Base-by-base conservation (phyloP, 2,329 filamentous ascomycete species). In the Neoascochyta sp. region DNA sequence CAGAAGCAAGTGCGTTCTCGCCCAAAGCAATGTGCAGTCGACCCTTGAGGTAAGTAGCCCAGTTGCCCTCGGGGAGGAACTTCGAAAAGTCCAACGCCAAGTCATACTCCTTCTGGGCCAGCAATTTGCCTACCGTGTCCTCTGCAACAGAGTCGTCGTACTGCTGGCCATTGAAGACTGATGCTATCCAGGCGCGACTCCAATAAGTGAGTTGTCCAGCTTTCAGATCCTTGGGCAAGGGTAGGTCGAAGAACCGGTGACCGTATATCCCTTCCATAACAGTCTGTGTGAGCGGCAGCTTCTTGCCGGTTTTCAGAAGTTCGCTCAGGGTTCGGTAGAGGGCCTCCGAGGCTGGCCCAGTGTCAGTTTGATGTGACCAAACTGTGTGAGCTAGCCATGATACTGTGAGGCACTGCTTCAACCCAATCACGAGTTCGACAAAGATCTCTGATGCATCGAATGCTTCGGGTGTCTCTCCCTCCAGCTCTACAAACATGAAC, bases 21-120 rank as follows among this genome's bases (percentile, higher is more conserved):
- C 81, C 82, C 41, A 82, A 75, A 4, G 81, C 78, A 18, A 96
- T 69, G 44, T 78, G 75, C 27, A 94, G 73, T 16, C 92, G 81
- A 3, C 85, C 92, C 60, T 89, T 86, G 4, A 96, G 75, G 55
- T 98, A 98, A 5, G 68, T 73, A 9, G 74, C 68, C 79, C 78
- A 83, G 16, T 71, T 66, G 2, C 70, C 73, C 24, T 66, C 67
- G 6, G 73, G 67, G 30, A 80, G 46, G 72, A 84, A 68, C 67
- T 80, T 70, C 74, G 88, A 42, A 73, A 83, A 83, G 36, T 80
- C 74, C 34, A 67, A 66, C 7, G 80, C 79, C 16, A 81, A 63
- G 6, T 65, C 60, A 32, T 63, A 53, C 35, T 71, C 60, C 39
- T 63, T 60, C 41, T 65, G 53, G 34, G 57, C 51, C 19, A 74